A percentile compares a stretch with the other conserved stretches of the same genome.
These are phyloP conservation scores for Sinapis alba DNA, from an alignment of 441 rosid genomes.

Conservation along the genomic window DNA sequence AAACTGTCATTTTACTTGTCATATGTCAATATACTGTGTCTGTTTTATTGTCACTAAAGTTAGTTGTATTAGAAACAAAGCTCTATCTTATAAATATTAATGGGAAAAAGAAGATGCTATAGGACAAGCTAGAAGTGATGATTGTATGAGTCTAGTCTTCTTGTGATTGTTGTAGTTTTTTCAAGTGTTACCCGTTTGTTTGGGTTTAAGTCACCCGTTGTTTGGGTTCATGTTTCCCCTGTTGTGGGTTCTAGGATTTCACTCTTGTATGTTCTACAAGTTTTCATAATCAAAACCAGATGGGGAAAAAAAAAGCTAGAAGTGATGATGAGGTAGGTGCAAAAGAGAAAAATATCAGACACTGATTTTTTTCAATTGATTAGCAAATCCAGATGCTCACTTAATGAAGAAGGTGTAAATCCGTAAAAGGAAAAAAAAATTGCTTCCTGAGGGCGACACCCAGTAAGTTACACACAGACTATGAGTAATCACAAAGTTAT, in stretches of 20 bases:
- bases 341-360: neutral
- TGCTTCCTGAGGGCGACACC: constrained; percentile 23
- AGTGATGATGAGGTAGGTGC: constrained; percentile 33
- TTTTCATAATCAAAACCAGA: no score
- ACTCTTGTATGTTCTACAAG: no score
- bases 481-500: constrained; percentile 13
- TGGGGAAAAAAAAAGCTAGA: no score
- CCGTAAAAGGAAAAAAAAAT: neutral
- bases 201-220: no score
- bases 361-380: neutral
- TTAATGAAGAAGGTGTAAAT: constrained; percentile 23
- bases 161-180: no score
- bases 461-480: constrained; percentile 7
- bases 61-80: neutral
- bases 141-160: no score
- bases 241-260: no score
- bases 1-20: neutral
- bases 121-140: constrained; percentile 1
- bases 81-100: neutral
- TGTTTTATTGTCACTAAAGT: neutral
- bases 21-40: neutral
- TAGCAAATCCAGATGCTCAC: constrained; percentile 22
- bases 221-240: no score
- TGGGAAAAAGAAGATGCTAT: constrained; percentile 21
- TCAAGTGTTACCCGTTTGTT: no score